Evolutionary conservation across 1,139 yeast species (phyloP), one percentile per base, ranked within the genome.

Genomic region (Spencermartinsiella ligniputridi): DNA sequence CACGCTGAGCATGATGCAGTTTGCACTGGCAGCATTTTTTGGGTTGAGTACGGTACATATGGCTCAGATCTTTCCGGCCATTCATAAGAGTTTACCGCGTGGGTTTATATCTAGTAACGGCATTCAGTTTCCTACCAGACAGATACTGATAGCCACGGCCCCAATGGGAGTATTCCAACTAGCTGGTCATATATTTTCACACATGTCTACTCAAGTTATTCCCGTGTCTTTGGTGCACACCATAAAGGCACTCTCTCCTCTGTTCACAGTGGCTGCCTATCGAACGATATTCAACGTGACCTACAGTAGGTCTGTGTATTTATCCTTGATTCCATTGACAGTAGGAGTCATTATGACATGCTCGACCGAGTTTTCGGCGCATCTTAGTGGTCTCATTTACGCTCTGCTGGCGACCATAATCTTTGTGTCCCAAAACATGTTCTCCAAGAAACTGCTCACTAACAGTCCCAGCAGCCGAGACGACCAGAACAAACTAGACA

Each of bases 141-240:
- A 76, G 42, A 72, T 86, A 34, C 61, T 88, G 17, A 61, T 70
- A 45, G 79, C 92, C 27, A 86, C 95, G 0, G 75, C 87, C 22
- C 97, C 97, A 18, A 86, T 90, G 96, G 97, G 97, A 2, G 69
- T 81, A 47, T 90, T 90, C 66, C 97, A 90, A 68, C 84, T 90
- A 52, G 70, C 82, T 24, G 97, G 97, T 16, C 97, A 90, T 64
- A 78, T 89, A 49, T 79, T 95, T 11, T 79, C 95, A 3, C 96
- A 89, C 62, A 84, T 85, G 63, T 92, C 97, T 19, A 88, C 96
- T 1, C 77, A 89, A 2, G 66, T 83, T 50, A 85, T 90, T 39
- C 96, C 97, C 0, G 96, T 90, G 15, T 85, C 96, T 3, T 68
- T 90, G 52, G 96, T 90, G 21, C 96, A 89, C 64, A 89, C 96